These are phyloP conservation scores for Mortierella sp. DNA, from an alignment of 371 early-diverging fungal species.

Conservation along the genomic window DNA sequence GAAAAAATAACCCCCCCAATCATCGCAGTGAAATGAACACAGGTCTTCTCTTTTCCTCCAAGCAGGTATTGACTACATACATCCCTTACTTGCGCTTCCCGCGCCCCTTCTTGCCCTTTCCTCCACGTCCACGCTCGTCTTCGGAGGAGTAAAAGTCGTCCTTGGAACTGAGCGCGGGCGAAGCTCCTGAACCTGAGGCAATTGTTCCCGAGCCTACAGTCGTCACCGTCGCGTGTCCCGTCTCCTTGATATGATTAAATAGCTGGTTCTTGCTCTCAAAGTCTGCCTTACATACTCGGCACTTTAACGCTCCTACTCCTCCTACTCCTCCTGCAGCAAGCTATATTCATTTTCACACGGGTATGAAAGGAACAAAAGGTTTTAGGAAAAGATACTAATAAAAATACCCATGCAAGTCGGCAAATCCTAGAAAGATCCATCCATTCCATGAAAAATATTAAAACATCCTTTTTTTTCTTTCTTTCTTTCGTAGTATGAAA, in stretches of 20 bases:
- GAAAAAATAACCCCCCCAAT: too few species aligned
- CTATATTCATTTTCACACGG: neutral
- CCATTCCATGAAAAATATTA: neutral
- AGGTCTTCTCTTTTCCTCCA: too few species aligned
- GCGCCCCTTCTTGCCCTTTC: conserved; percentile 50
- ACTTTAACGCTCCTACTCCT: conserved; percentile 45
- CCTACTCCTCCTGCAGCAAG: conserved; percentile 7
- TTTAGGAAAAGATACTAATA: neutral
- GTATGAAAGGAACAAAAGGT: neutral
- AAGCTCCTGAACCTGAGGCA: neutral
- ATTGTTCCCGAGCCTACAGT: neutral
- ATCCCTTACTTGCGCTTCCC: conserved; percentile 34
- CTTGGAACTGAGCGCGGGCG: neutral
- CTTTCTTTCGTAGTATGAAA: too few species aligned
- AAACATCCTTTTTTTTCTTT: neutral
- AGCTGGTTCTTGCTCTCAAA: conserved; percentile 76
- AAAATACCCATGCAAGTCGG: too few species aligned
- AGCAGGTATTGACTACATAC: too few species aligned
- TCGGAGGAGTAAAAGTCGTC: conserved; percentile 35
- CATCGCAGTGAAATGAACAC: too few species aligned
- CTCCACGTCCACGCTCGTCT: conserved; percentile 29
- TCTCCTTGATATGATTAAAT: conserved; percentile 77
- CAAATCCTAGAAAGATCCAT: neutral
- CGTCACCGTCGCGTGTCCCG: conserved; percentile 76
- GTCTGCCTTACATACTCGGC: conserved; percentile 72